Evolutionary conservation across 1,284 basidiomycete genomes (phyloP).

Genomic region (Malassezia sympodialis): DNA sequence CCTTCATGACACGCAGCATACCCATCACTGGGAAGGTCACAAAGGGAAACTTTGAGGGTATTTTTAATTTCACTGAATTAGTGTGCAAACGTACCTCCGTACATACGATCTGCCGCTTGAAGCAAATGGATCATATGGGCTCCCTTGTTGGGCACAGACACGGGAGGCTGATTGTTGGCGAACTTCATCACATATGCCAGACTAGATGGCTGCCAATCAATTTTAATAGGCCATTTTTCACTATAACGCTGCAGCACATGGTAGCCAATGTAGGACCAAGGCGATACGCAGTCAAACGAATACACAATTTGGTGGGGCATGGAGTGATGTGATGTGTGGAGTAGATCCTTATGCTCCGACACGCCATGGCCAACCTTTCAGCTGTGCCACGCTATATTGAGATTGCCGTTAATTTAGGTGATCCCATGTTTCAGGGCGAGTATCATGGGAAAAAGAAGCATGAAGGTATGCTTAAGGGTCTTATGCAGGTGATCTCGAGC

Average conservation of each 20-base stretch:
- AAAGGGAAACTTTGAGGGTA: conserved; percentile 31
- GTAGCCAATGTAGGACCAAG: conserved; percentile 39
- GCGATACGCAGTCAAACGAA: conserved; percentile 42
- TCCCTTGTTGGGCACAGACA: conserved; percentile 39
- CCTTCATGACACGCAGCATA: conserved; percentile 21
- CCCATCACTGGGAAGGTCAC: conserved; percentile 30
- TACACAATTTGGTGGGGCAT: conserved; percentile 31
- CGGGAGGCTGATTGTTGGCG: conserved; percentile 40
- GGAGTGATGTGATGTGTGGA: neutral
- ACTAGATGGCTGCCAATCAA: conserved; percentile 32
- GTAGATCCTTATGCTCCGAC: neutral
- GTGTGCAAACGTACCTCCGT: conserved; percentile 13
- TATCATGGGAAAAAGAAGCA: conserved; percentile 51
- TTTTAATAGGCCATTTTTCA: conserved; percentile 29
- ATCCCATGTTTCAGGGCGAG: conserved; percentile 50
- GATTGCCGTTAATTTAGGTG: conserved; percentile 53
- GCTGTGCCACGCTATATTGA: conserved; percentile 38
- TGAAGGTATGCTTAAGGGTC: conserved; percentile 7
- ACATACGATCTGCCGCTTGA: conserved; percentile 25
- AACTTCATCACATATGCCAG: conserved; percentile 43
- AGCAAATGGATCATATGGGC: conserved; percentile 30
- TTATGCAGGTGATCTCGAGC: conserved; percentile 57
- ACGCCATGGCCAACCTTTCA: neutral
- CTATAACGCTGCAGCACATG: conserved; percentile 30
- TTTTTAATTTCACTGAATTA: conserved; percentile 22